phyloP scores from a whole-genome alignment of 805 yeast genomes.

The Wickerhamiella bombiphila region DNA sequence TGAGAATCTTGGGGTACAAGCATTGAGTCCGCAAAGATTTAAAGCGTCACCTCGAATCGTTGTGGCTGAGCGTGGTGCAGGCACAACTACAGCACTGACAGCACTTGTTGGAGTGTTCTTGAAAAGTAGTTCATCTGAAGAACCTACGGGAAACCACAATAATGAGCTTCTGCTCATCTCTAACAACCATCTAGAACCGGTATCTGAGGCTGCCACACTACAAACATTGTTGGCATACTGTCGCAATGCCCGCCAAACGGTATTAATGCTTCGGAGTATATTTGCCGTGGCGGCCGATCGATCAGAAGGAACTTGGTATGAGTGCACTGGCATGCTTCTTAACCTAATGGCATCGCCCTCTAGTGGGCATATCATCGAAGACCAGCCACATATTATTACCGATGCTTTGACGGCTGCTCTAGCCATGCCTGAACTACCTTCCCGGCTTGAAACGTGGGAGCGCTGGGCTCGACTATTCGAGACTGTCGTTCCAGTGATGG shows the following conservation, averaged over 20 bases:
- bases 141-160: no score
- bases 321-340: background rate
- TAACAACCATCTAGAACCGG: no score
- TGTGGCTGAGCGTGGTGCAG: background rate
- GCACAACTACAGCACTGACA: slow-evolving; percentile 1
- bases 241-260: background rate
- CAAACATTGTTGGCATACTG: background rate
- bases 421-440: background rate
- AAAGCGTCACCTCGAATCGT: background rate
- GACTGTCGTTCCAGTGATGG: no score
- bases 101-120: background rate
- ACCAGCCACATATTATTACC: background rate
- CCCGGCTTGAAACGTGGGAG: background rate
- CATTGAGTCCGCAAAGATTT: background rate
- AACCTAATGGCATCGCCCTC: background rate
- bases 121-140: background rate
- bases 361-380: background rate
- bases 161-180: no score
- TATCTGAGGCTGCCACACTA: background rate
- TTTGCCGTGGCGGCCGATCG: background rate
- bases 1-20: background rate
- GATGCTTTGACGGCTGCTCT: slow-evolving; percentile 1
- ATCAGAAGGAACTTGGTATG: background rate
- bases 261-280: background rate
- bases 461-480: slow-evolving; percentile 2